Conservation (phyloP, 2,329 filamentous ascomycete genomes). For the Epichloe festucae region DNA sequence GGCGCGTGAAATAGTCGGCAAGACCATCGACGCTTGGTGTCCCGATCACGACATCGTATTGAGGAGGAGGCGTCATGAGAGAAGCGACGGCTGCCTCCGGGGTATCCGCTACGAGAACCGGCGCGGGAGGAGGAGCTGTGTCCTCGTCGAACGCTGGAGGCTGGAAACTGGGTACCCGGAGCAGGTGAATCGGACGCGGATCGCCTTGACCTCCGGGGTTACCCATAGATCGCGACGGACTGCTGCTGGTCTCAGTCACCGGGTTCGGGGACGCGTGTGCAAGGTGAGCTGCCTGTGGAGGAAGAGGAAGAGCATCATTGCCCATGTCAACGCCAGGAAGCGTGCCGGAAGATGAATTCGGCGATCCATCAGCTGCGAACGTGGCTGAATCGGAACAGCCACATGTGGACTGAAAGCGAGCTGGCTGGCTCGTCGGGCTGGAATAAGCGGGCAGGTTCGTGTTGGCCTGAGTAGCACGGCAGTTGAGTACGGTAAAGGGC, state of each 20-base stretch:
- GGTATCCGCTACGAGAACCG: constrained; percentile 13
- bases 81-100: constrained; percentile 10
- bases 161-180: constrained; percentile 75
- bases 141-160: constrained; percentile 81
- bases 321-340: constrained; percentile 27
- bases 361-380: constrained; percentile 48
- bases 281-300: constrained; percentile 46
- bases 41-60: constrained; percentile 69
- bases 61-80: constrained; percentile 67
- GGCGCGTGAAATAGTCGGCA: constrained; percentile 75
- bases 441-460: constrained; percentile 71
- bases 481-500: constrained; percentile 85
- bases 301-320: constrained; percentile 25
- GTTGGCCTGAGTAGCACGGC: constrained; percentile 83
- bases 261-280: constrained; percentile 20
- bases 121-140: constrained; percentile 23
- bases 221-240: constrained; percentile 5
- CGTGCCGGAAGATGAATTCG: constrained; percentile 46
- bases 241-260: constrained; percentile 12
- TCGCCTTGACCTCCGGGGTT: constrained; percentile 11
- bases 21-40: constrained; percentile 53
- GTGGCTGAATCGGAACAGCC: constrained; percentile 42
- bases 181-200: constrained; percentile 67
- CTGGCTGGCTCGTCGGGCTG: constrained; percentile 35
- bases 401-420: constrained; percentile 32